Evolutionary conservation across 2,329 filamentous ascomycete genomes (phyloP), one percentile per base, ranked within the genome.

Genomic region (Calycina herbarum): DNA sequence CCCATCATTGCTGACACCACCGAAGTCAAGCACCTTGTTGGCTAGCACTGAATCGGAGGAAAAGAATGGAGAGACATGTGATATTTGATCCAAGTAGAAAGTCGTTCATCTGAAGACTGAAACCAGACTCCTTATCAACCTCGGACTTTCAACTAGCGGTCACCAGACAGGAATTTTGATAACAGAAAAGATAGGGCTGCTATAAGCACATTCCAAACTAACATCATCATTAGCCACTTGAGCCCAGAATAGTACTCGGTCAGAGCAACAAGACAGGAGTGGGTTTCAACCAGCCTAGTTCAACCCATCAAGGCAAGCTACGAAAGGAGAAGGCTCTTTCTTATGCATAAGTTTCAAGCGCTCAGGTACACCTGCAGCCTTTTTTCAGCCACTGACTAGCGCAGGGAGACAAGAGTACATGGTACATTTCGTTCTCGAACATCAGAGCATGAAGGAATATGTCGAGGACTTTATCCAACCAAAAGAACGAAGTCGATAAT

Each of bases 301-400:
- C n/a, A 61, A 61, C 20, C n/a, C 59, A 61, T 45, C n/a, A 61
- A 24, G 13, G n/a, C 24, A 31, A 15, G 60, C 60, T 45, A 20
- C 42, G 8, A 45, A 45, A 6, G 38, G 20, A 45, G 17, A 2
- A 45, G 40, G 7, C 6, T n/a, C 17, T 8, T 7, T 38, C 24
- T 48, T 20, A 48, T 48, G 45, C 45, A 48, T 48, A n/a, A 48
- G 7, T 20, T 7, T 40, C 56, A 38, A 62, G 31, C 11, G n/a
- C 51, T 57, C 61, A 62, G 60, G 61, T 62, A 62, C 61, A 57
- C 61, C 24, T 57, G 48, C 61, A 61, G 59, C 42, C 27, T 33
- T 31, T 35, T 33, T 31, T 35, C 45, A 33, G 42, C 45, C 42
- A 35, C 20, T 57, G 48, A 35, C 15, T 51, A 4, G 24, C 58